Conservation (phyloP, 805 yeast species). For the Vanderwaltozyma polyspora region DNA sequence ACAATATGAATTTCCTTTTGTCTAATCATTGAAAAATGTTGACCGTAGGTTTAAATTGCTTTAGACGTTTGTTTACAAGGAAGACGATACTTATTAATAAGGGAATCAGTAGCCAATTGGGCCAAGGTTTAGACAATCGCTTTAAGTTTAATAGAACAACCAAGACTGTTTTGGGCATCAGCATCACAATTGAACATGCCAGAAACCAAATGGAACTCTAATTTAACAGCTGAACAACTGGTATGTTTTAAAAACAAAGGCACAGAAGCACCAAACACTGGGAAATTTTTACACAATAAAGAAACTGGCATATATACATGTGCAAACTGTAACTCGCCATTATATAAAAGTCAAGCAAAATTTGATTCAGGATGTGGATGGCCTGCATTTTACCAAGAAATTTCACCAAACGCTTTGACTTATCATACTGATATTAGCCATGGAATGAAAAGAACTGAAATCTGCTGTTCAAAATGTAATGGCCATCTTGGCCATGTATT, state of each 20-base stretch:
- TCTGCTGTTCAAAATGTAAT: conserved; percentile 79
- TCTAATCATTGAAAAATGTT: no score
- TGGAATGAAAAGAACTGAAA: conserved; percentile 84
- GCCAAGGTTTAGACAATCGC: no score
- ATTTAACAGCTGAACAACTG: conserved; percentile 65
- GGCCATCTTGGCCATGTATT: conserved; percentile 95
- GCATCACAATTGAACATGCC: background rate
- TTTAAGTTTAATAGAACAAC: background rate
- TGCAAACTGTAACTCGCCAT: conserved; percentile 74
- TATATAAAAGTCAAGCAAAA: conserved; percentile 70
- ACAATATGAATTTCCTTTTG: no score
- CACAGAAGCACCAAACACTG: conserved; percentile 36
- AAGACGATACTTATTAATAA: no score
- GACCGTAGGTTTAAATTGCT: no score
- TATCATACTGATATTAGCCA: conserved; percentile 46
- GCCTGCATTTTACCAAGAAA: conserved; percentile 87
- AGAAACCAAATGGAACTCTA: conserved; percentile 62
- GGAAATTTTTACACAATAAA: conserved; percentile 25
- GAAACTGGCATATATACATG: conserved; percentile 63
- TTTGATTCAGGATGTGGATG: conserved; percentile 93
- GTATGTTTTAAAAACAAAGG: conserved; percentile 58
- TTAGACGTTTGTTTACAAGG: no score
- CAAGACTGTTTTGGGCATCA: background rate
- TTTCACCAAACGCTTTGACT: conserved; percentile 66
- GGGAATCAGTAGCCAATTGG: no score